These are phyloP conservation scores for Colletotrichum godetiae DNA, from an alignment of 2,329 filamentous ascomycete genomes.

Conservation along the genomic window DNA sequence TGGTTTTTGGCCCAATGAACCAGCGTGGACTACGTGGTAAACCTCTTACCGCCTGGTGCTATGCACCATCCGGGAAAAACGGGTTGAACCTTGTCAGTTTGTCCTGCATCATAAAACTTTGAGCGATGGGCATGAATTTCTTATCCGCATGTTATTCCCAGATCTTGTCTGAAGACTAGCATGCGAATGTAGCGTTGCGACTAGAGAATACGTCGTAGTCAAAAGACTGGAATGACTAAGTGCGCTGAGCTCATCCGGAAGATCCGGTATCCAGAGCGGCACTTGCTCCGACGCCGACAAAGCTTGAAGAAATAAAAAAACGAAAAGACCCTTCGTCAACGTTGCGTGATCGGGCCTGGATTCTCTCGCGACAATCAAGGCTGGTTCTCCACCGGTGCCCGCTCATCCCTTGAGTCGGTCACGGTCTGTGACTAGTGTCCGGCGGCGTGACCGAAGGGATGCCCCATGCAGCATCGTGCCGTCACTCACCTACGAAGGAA, in stretches of 20 bases:
- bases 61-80: not conserved
- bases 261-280: not conserved
- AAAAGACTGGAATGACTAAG: not conserved
- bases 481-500: not conserved
- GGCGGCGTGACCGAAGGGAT: slow-evolving; percentile 10
- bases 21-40: not conserved
- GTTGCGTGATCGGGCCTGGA: slow-evolving; percentile 21
- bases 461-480: not conserved
- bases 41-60: not conserved
- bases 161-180: not conserved
- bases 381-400: not conserved
- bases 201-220: not conserved
- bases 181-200: not conserved
- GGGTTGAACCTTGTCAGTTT: not conserved
- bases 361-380: not conserved
- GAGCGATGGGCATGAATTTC: not conserved
- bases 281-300: not conserved
- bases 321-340: not conserved
- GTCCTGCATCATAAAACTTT: not conserved
- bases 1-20: not conserved
- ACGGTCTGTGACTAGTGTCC: slow-evolving; percentile 1
- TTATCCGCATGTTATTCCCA: not conserved
- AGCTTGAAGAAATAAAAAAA: not conserved
- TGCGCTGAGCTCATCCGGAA: slow-evolving; percentile 1
- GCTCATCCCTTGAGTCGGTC: slow-evolving; percentile 1